A percentile compares a stretch with the other conserved stretches of the same genome.
Conservation (phyloP, 129 eudicot species). For the Flaveria ramosissima region DNA sequence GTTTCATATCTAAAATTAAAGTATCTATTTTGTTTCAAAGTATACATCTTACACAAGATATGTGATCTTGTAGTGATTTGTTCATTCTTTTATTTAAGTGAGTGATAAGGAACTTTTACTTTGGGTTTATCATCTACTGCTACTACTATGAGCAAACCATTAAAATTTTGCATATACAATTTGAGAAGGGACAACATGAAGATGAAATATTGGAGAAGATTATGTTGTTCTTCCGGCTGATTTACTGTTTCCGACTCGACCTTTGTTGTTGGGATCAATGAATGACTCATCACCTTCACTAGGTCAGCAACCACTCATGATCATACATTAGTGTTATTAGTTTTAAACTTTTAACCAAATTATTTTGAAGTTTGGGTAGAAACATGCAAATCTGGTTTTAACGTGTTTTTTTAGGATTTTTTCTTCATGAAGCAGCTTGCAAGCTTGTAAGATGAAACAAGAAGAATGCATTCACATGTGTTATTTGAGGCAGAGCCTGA, state of each 20-base stretch:
- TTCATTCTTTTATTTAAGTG: slow-evolving; percentile 5
- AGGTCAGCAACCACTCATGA: slow-evolving; percentile 49
- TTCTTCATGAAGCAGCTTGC: slow-evolving; percentile 95
- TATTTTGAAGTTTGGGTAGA: not conserved
- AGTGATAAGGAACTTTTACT: slow-evolving; percentile 20
- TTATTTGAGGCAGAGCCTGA: slow-evolving; percentile 93
- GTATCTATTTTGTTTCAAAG: too few relatives aligned
- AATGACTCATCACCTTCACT: slow-evolving; percentile 93
- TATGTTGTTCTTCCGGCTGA: slow-evolving; percentile 78
- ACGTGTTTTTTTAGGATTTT: slow-evolving; percentile 54
- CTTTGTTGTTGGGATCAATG: slow-evolving; percentile 89
- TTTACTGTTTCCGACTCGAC: slow-evolving; percentile 68
- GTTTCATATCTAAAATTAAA: too few relatives aligned
- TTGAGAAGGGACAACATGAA: slow-evolving; percentile 89
- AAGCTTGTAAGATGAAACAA: slow-evolving; percentile 65
- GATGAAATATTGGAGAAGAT: slow-evolving; percentile 94
- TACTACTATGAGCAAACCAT: slow-evolving; percentile 44
- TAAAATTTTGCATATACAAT: slow-evolving; percentile 85
- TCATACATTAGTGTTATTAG: not conserved
- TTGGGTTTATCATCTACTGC: slow-evolving; percentile 76
- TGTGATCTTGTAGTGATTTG: too few relatives aligned
- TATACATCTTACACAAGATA: too few relatives aligned
- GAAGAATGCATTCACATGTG: slow-evolving; percentile 93
- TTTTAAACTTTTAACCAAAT: not conserved
- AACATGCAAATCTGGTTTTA: slow-evolving; percentile 1